phyloP scores from a whole-genome alignment of 176 grass and related monocot genomes.

The Lolium multiflorum region DNA sequence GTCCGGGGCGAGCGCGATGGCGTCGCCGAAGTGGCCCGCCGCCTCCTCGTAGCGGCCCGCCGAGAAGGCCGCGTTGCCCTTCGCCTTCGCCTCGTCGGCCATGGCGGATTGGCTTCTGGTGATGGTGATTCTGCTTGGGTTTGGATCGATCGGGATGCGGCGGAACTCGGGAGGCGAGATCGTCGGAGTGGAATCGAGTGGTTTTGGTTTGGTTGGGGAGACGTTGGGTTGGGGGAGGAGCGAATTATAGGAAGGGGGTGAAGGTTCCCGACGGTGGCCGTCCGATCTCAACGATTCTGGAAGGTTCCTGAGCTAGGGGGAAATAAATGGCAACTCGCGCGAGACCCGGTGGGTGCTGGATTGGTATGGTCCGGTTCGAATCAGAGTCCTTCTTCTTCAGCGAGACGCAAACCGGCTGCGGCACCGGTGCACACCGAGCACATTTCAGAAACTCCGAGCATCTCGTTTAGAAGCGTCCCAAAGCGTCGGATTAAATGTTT shows the following conservation, averaged over 20 bases:
- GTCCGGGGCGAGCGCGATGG: conserved; percentile 59
- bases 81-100: conserved; percentile 74
- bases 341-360: background rate
- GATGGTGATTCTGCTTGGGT: background rate
- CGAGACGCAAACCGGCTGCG: too few relatives aligned
- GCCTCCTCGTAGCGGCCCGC: conserved; percentile 66
- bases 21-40: conserved; percentile 55
- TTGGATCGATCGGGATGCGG: conserved; percentile 33
- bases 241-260: conserved; percentile 2
- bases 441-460: too few relatives aligned
- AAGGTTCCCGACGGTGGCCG: background rate
- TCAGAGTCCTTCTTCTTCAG: background rate
- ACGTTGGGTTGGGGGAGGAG: background rate
- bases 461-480: too few relatives aligned
- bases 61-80: conserved; percentile 69
- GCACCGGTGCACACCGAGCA: too few relatives aligned
- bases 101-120: background rate
- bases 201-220: background rate
- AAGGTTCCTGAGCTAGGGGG: conserved; percentile 53
- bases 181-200: conserved; percentile 33
- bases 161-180: background rate
- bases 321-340: conserved; percentile 4
- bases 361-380: background rate
- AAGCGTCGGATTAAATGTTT: too few relatives aligned
- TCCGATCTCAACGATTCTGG: conserved; percentile 39